phyloP scores from a whole-genome alignment of 148 eudicot genomes.

The Hydrangea macrophylla region DNA sequence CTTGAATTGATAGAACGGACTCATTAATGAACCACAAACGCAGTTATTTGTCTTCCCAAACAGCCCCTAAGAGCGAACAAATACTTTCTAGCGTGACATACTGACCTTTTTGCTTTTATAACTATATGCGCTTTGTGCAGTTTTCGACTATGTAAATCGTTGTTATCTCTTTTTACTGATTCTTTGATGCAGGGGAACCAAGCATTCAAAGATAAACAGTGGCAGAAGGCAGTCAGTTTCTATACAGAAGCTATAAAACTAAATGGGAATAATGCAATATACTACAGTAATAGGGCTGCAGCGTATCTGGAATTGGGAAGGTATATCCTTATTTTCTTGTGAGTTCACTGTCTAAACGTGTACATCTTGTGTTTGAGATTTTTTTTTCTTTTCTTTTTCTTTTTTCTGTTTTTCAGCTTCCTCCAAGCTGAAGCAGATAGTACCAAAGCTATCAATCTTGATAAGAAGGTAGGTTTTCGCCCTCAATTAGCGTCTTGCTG shows the following conservation, averaged over 20 bases:
- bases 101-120: too few relatives aligned
- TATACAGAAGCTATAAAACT: slow-evolving; percentile 92
- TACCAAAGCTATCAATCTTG: slow-evolving; percentile 77
- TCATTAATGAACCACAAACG: too few relatives aligned
- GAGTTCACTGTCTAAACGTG: neutral
- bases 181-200: slow-evolving; percentile 63
- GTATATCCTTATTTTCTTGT: slow-evolving; percentile 29
- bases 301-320: slow-evolving; percentile 74
- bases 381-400: neutral
- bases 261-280: slow-evolving; percentile 68
- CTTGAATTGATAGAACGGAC: too few relatives aligned
- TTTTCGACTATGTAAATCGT: neutral
- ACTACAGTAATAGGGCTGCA: slow-evolving; percentile 80
- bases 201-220: slow-evolving; percentile 83
- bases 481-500: neutral
- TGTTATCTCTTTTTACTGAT: neutral
- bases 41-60: too few relatives aligned
- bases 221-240: slow-evolving; percentile 71
- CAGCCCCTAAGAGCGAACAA: too few relatives aligned
- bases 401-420: slow-evolving; percentile 40
- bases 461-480: slow-evolving; percentile 62
- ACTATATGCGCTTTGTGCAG: neutral
- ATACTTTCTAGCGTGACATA: too few relatives aligned
- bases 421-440: slow-evolving; percentile 82
- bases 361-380: slow-evolving; percentile 8